Base-by-base conservation (phyloP, 1,139 yeast genomes). In the Yamadazyma taylorii region DNA sequence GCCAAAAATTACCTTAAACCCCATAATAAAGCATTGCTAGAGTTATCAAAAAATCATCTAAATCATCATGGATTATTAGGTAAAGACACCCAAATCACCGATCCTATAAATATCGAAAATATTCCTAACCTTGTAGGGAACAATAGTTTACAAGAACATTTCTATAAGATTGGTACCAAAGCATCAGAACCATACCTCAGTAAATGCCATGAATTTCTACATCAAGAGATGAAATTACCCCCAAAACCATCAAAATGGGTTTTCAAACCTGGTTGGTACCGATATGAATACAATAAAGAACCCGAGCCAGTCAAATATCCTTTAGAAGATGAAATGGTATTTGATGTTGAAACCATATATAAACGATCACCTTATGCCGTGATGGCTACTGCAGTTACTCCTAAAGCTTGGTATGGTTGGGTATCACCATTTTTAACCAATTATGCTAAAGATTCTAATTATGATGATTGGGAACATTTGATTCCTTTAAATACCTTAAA, bases 321-420 rank as follows among this genome's bases (percentile, higher is more conserved):
- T 0, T 48, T 60, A 17, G 81, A 80, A 39, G 79, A 76, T 26
- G 79, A 77, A 5, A 56, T 90, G 16, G 90, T 85, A 0, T 92
- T 92, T 58, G 99, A 94, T 60, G 92, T 87, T 6, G 99, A 94
- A 57, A 88, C 85, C 0, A 56, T 90, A 55, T 90, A 88, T 62
- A 83, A 87, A 46, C 58, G 78, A 1, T 78, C 94, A 0, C 77
- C 75, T 7, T 89, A 79, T 56, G 81, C 97, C 0, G 80, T 86
- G 0, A 56, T 94, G 60, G 96, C 96, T 2, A 79, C 88, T 0
- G 95, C 97, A 7, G 83, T 76, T 1, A 79, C 96, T 0, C 56
- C 72, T 0, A 66, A 73, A 14, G 96, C 97, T 0, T 89, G 97
- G 96, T 94, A 90, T 56, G 82, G 83, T 0, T 94, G 99, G 99